These are phyloP conservation scores for Lathyrus tuberosus DNA, from an alignment of 306 rosid species.

Conservation along the genomic window DNA sequence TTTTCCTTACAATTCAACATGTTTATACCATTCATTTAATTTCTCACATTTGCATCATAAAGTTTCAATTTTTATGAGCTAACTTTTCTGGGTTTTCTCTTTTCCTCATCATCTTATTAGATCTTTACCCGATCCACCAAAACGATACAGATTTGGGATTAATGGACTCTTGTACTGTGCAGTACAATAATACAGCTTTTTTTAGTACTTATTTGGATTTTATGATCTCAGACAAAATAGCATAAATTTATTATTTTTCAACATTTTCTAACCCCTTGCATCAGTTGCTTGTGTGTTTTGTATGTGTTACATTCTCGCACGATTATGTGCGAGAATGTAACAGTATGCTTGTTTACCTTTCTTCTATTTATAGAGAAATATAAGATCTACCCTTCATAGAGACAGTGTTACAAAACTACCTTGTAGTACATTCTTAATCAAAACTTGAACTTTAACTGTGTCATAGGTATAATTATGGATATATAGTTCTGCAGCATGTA, in stretches of 20 bases:
- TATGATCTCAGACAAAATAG: constrained; percentile 11
- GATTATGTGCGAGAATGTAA: too few relatives aligned
- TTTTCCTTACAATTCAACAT: background rate
- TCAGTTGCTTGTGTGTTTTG: too few relatives aligned
- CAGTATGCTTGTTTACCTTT: background rate
- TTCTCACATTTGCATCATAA: constrained; percentile 14
- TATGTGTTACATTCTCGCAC: too few relatives aligned
- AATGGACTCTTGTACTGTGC: constrained; percentile 13
- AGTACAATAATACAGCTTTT: background rate
- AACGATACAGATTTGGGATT: constrained; percentile 17
- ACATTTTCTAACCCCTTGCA: constrained; percentile 18
- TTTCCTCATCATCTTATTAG: constrained; percentile 25
- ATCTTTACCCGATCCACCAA: constrained; percentile 43
- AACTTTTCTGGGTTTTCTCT: constrained; percentile 16
- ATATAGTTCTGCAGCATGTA: constrained; percentile 4
- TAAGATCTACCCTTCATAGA: constrained; percentile 6
- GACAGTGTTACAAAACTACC: background rate
- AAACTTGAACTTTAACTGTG: background rate
- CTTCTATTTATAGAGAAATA: too few relatives aligned
- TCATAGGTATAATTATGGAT: background rate
- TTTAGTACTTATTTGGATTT: constrained; percentile 18
- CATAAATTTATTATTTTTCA: constrained; percentile 10
- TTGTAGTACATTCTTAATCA: constrained; percentile 3
- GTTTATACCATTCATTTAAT: background rate
- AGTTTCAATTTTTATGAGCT: constrained; percentile 26